A percentile compares a stretch with the other conserved stretches of the same genome.
Evolutionary conservation across 306 rosid species (phyloP).

Genomic region (Cucurbita moschata): DNA sequence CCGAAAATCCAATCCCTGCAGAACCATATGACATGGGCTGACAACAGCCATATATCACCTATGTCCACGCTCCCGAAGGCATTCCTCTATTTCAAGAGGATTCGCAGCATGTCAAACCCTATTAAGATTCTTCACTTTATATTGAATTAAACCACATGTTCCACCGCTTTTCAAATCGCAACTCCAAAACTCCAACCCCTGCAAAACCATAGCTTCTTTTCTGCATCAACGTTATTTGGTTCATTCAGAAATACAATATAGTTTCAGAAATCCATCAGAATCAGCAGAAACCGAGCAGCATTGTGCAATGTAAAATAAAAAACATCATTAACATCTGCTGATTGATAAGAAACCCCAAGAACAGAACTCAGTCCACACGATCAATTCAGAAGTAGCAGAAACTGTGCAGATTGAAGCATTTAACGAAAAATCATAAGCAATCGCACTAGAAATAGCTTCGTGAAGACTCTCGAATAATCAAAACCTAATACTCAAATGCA

Average conservation of each 20-base stretch:
- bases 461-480: neutral
- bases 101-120: too few relatives aligned
- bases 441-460: too few relatives aligned
- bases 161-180: constrained; percentile 13
- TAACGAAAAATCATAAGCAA: neutral
- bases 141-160: too few relatives aligned
- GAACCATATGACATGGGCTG: too few relatives aligned
- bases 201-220: neutral
- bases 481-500: neutral
- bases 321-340: neutral
- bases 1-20: too few relatives aligned
- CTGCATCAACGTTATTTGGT: neutral
- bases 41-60: too few relatives aligned
- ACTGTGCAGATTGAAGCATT: neutral
- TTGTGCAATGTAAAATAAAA: neutral
- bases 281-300: neutral
- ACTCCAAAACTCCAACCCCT: neutral
- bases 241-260: neutral
- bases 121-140: too few relatives aligned
- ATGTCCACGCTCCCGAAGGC: too few relatives aligned
- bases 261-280: neutral
- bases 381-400: neutral
- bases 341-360: neutral
- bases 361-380: neutral
- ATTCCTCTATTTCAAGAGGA: too few relatives aligned